Base-by-base conservation (phyloP, 2,329 filamentous ascomycete species). In the Scedosporium dehoogii region DNA sequence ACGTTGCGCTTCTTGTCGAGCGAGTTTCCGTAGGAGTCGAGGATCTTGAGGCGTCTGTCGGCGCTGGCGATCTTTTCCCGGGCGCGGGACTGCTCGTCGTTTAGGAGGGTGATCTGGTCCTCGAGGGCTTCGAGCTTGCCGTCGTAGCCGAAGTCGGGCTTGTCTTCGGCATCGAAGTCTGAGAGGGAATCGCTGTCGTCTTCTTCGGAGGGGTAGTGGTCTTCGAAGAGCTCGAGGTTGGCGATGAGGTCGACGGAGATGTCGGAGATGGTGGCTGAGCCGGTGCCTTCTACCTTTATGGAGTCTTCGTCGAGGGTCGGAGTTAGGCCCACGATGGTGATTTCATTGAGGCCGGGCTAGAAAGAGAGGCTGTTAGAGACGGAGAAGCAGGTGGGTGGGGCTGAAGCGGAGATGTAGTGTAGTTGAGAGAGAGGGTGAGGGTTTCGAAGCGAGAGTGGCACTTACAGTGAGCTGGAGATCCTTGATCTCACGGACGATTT, bases 401-500 rank as follows among this genome's bases (percentile, higher is more conserved):
- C 2, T 81, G 79, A 7, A 82, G 78, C 44, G 85, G 71, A 4
- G 82, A 86, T 78, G 14, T 77, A 41, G 57, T n/a, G 23, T n/a
- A n/a, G n/a, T n/a, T n/a, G n/a, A n/a, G 41, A 6, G 46, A 5
- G 21, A 5, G 25, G 4, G 42, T 51, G 41, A 25, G 25, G 16
- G 18, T n/a, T n/a, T n/a, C 12, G 16, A 6, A 41, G 14, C 12
- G 42, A 12, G 42, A 60, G 18, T 41, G 14, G n/a, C 0, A 55
- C 69, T 65, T 69, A 78, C 75, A 69, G 78, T 75, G 21, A 85
- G 75, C 1, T 69, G 67, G 16, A 87, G 74, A 65, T 81, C 73
- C 63, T 79, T 80, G 68, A 89, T 79, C 61, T 87, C 82, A 27
- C 85, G 79, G 12, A 82, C 77, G 33, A 89, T 72, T 58, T 86